Base-by-base conservation (phyloP, 208 protist species). In the Leptomonas pyrrhocoris region DNA sequence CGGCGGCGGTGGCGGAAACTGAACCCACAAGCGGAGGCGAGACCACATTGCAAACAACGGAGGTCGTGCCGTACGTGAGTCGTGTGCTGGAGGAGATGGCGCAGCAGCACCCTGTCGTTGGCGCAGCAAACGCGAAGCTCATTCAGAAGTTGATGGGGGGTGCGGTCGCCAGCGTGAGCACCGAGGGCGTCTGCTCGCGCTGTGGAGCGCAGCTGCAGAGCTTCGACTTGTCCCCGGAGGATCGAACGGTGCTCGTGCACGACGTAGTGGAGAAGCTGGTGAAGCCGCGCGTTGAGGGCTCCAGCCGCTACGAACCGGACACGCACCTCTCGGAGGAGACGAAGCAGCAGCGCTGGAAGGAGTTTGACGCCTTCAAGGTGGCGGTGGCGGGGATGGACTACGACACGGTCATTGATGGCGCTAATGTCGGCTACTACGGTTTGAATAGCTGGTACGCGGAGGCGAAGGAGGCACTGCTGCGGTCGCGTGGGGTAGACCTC, bases 351-450 rank as follows among this genome's bases (percentile, higher is more conserved):
- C 75, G 88, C 36, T 86, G 77, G 80, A 61, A 58, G 19, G 79
- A 87, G 54, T 92, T 92, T 60, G 83, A 87, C 15, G 57, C 34
- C 1, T 94, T 94, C 67, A 87, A 86, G 57, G 46, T 16, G 4
- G 68, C 59, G 4, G 51, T 90, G 38, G 40, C 66, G 13, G 67
- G n/a, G 9, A 65, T 79, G 65, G 55, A 75, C 8, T 94, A 83
- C 73, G 88, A 94, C 78, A 81, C 85, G 1, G 77, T 95, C 31
- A 90, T 94, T 74, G 89, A 94, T 49, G 91, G 89, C 27, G 88
- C 88, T 0, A 93, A 92, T 57, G 74, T 93, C 25, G 88, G 90
- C 21, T 95, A 95, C 63, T 95, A 95, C 77, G 90, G 90, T 0
- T 74, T 95, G 31, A 93, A 60, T 51, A 89, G 75, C 66, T 92